phyloP scores from a whole-genome alignment of 2,329 filamentous ascomycete species.

The Nemania abortiva region DNA sequence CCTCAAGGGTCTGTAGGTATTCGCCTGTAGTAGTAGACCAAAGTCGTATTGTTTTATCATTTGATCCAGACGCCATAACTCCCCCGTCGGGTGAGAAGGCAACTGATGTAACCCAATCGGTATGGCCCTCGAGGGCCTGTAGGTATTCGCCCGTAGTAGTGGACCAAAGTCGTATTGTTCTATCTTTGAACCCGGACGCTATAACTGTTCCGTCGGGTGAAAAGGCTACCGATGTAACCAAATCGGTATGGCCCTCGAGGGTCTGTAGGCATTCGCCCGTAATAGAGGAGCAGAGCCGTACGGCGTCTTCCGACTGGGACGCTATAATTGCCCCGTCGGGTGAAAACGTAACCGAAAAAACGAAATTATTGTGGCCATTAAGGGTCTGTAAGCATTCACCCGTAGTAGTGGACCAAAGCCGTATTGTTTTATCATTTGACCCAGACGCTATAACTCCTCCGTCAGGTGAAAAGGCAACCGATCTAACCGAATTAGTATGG shows the following conservation, averaged over 20 bases:
- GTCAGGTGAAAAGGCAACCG: slow-evolving; percentile 40
- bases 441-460: slow-evolving; percentile 33
- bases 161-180: no score
- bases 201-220: no score
- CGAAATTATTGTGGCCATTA: neutral
- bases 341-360: slow-evolving; percentile 38
- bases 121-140: slow-evolving; percentile 31
- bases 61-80: slow-evolving; percentile 34
- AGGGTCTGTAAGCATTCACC: neutral
- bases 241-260: slow-evolving; percentile 12
- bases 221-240: no score
- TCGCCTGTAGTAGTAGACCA: slow-evolving; percentile 19
- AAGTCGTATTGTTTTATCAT: slow-evolving; percentile 17
- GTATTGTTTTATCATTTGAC: slow-evolving; percentile 18
- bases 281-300: no score
- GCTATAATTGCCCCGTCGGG: slow-evolving; percentile 29
- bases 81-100: slow-evolving; percentile 38
- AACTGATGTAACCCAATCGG: slow-evolving; percentile 9
- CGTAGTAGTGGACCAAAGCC: slow-evolving; percentile 20
- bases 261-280: slow-evolving; percentile 12
- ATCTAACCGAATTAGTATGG: slow-evolving; percentile 15
- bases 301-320: no score
- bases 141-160: no score
- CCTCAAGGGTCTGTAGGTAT: neutral
- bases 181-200: no score